These are phyloP conservation scores for Boletus sensibilis DNA, from an alignment of 768 basidiomycete species.

Conservation along the genomic window DNA sequence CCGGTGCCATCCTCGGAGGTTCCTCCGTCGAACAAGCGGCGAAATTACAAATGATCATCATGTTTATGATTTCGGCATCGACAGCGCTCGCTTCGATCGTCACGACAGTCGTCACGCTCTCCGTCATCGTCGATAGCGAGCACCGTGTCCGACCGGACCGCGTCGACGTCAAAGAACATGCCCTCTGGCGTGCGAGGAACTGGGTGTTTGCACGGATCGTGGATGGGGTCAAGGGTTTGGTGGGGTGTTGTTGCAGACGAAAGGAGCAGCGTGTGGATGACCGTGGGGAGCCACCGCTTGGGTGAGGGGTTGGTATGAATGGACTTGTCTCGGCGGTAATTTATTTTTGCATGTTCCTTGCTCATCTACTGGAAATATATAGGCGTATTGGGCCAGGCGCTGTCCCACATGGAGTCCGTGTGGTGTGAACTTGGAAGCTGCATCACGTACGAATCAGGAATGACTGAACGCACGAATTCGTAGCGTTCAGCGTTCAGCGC, in stretches of 20 bases:
- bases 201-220: slow-evolving; percentile 27
- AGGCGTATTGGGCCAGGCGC: no score
- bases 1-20: slow-evolving; percentile 85
- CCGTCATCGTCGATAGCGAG: slow-evolving; percentile 64
- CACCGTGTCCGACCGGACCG: slow-evolving; percentile 64
- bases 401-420: no score
- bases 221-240: slow-evolving; percentile 1
- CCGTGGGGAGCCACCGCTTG: slow-evolving; percentile 12
- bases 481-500: no score
- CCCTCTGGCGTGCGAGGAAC: slow-evolving; percentile 36
- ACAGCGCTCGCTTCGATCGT: slow-evolving; percentile 70
- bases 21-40: slow-evolving; percentile 83
- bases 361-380: background rate
- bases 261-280: background rate
- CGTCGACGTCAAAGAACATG: slow-evolving; percentile 42
- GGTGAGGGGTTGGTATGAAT: background rate
- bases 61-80: slow-evolving; percentile 87
- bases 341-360: background rate
- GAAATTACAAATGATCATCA: slow-evolving; percentile 87
- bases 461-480: no score
- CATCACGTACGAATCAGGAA: no score
- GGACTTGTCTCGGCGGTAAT: background rate
- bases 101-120: slow-evolving; percentile 58
- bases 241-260: slow-evolving; percentile 11
- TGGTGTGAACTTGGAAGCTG: no score